A percentile compares a stretch with the other conserved stretches of the same genome.
Conservation (phyloP, 495 filamentous ascomycete species). For the Copromyces sp. region DNA sequence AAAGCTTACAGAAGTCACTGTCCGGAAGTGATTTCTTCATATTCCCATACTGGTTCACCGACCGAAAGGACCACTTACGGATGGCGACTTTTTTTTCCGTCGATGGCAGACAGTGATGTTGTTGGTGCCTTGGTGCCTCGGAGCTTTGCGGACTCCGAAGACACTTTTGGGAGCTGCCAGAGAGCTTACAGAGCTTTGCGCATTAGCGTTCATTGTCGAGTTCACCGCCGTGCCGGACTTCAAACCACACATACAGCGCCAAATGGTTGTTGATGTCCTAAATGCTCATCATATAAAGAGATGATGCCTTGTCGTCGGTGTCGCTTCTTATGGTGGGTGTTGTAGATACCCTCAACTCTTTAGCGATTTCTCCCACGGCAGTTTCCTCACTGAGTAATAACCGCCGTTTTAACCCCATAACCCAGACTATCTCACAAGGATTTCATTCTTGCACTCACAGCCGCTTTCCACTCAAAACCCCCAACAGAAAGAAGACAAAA, state of each 20-base stretch:
- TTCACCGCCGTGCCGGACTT: background rate
- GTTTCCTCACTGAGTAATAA: too few relatives aligned
- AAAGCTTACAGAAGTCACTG: too few relatives aligned
- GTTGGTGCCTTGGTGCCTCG: too few relatives aligned
- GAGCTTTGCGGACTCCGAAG: too few relatives aligned
- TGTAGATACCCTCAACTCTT: background rate
- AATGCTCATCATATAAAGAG: background rate
- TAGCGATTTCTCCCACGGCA: too few relatives aligned
- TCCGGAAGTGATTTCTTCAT: too few relatives aligned
- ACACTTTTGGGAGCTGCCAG: background rate
- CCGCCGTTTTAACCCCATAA: too few relatives aligned
- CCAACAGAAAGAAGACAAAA: background rate
- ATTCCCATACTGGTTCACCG: too few relatives aligned
- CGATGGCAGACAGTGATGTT: too few relatives aligned
- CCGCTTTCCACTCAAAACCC: background rate
- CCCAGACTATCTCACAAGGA: too few relatives aligned
- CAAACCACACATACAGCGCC: background rate
- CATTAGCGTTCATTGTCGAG: background rate
- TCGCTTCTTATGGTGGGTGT: fast-evolving
- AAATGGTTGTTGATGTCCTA: background rate
- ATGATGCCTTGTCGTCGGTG: background rate
- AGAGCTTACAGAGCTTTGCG: background rate
- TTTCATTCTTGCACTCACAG: background rate
- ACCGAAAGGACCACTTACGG: too few relatives aligned
- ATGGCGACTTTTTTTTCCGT: too few relatives aligned